Evolutionary conservation across 2,329 filamentous ascomycete species (phyloP).

Genomic region (Rhynchosporium agropyri): DNA sequence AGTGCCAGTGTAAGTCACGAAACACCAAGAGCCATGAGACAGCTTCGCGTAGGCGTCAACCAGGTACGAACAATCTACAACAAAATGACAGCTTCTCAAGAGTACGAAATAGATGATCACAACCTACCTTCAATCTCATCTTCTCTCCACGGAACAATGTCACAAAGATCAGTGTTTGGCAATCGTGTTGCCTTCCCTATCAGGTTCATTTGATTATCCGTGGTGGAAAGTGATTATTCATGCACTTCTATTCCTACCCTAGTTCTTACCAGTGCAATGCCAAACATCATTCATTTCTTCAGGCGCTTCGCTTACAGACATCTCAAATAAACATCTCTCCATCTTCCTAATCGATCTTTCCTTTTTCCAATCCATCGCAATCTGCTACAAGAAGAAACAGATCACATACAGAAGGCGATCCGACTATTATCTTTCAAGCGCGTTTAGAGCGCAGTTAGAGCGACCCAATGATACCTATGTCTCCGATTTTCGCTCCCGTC

Average conservation of each 20-base stretch:
- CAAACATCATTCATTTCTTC: neutral
- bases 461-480: no score
- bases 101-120: neutral
- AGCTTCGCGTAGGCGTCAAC: neutral
- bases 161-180: neutral
- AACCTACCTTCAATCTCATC: neutral
- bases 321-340: slow-evolving; percentile 5
- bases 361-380: neutral
- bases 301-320: neutral
- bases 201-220: slow-evolving; percentile 11
- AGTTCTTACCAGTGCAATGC: neutral
- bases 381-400: no score
- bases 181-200: slow-evolving; percentile 7
- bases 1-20: neutral
- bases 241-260: neutral
- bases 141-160: neutral
- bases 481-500: no score
- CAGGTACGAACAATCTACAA: neutral
- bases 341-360: slow-evolving; percentile 8
- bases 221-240: slow-evolving; percentile 5
- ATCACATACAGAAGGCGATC: no score
- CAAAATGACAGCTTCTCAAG: neutral
- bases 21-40: neutral
- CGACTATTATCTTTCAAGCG: no score
- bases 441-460: no score